Evolutionary conservation across 345 rosid genomes (phyloP).

Genomic region (Corchorus olitorius): DNA sequence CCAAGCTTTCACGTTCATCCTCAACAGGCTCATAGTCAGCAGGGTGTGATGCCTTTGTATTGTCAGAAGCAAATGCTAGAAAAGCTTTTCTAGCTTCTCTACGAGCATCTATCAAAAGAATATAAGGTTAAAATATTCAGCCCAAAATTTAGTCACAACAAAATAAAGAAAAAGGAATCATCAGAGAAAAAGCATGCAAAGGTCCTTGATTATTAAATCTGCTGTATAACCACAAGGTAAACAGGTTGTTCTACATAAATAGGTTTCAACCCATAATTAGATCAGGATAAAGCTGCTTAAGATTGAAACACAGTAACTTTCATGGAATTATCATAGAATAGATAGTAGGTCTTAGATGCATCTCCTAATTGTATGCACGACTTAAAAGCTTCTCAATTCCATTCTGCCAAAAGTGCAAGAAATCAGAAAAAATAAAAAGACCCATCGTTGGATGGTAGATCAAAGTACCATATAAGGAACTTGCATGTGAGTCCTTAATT

Average conservation of each 20-base stretch:
- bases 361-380: neutral
- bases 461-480: conserved; percentile 53
- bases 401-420: neutral
- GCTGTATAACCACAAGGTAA: neutral
- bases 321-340: neutral
- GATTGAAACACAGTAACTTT: neutral
- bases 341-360: neutral
- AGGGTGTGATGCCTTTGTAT: conserved; percentile 35
- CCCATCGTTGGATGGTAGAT: neutral
- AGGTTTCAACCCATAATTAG: neutral
- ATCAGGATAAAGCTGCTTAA: neutral
- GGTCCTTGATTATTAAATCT: neutral
- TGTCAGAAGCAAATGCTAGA: conserved; percentile 78
- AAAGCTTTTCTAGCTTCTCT: conserved; percentile 97
- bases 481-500: conserved; percentile 66
- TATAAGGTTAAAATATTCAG: conserved; percentile 11
- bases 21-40: conserved; percentile 42
- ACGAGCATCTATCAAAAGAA: conserved; percentile 65
- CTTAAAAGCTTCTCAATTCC: neutral
- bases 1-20: conserved; percentile 40
- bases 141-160: neutral
- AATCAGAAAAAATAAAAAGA: neutral
- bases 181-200: neutral
- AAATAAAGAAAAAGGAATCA: neutral
- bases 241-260: neutral